Conservation (phyloP, 1,139 yeast genomes). For the Casaregolazyma suthepensis region DNA sequence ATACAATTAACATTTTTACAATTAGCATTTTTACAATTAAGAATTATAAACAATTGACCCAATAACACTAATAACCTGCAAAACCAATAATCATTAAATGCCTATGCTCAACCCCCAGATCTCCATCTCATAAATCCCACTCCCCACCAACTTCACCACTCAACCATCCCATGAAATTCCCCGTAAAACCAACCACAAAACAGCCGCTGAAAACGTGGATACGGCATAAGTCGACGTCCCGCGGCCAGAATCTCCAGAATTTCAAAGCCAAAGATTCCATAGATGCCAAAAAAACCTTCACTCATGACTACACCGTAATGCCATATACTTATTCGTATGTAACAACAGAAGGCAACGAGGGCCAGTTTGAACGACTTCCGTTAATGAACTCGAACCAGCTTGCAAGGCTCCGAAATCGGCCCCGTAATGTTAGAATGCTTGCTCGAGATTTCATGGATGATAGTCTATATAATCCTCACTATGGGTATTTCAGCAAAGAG, state of each 20-base stretch:
- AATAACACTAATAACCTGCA: too few species aligned
- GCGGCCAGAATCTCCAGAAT: not conserved
- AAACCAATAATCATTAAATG: too few species aligned
- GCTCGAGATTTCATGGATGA: conserved; percentile 79
- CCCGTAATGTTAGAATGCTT: conserved; percentile 61
- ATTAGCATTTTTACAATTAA: too few species aligned
- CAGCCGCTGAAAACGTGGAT: not conserved
- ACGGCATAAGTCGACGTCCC: not conserved
- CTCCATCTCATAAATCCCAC: too few species aligned
- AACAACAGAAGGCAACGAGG: conserved; percentile 25
- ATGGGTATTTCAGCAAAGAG: conserved; percentile 75
- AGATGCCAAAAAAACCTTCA: not conserved
- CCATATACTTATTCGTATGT: conserved; percentile 24
- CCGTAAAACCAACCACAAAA: not conserved
- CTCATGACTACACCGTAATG: conserved; percentile 21
- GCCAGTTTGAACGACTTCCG: conserved; percentile 42
- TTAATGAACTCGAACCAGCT: conserved; percentile 44
- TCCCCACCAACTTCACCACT: too few species aligned
- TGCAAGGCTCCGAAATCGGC: conserved; percentile 44
- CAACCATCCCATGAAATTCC: too few species aligned
- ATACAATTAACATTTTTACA: too few species aligned
- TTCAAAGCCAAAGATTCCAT: not conserved
- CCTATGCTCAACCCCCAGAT: too few species aligned
- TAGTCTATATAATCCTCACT: conserved; percentile 70
- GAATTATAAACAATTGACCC: too few species aligned